A percentile compares a stretch with the other conserved stretches of the same genome.
Evolutionary conservation across 768 basidiomycete genomes (phyloP).

Genomic region (Psilocybe cyanescens): DNA sequence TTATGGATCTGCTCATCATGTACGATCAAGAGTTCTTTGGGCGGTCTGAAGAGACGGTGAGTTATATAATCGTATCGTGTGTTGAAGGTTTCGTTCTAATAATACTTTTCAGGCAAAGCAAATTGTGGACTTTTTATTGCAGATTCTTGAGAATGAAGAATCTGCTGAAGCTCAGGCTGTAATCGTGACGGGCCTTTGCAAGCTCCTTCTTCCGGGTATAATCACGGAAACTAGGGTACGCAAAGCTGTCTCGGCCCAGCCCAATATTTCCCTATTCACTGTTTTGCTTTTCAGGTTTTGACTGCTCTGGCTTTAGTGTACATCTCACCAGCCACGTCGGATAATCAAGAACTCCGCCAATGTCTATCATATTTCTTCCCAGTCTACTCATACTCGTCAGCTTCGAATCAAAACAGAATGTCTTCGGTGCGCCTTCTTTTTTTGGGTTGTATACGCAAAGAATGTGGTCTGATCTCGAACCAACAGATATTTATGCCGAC

Average conservation of each 20-base stretch:
- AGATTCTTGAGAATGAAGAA: constrained; percentile 65
- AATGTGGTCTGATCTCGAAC: neutral
- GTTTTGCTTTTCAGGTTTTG: constrained; percentile 33
- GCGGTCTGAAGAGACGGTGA: constrained; percentile 46
- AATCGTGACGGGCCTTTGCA: constrained; percentile 83
- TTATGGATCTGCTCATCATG: constrained; percentile 91
- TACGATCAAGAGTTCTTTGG: constrained; percentile 82
- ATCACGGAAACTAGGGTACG: constrained; percentile 76
- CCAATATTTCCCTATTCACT: neutral
- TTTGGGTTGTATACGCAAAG: neutral
- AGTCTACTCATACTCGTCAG: constrained; percentile 87
- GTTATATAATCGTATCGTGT: constrained; percentile 17
- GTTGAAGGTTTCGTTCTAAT: neutral
- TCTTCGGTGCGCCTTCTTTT: constrained; percentile 37
- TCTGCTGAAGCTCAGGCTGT: constrained; percentile 77
- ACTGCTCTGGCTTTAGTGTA: constrained; percentile 59
- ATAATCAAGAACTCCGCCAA: constrained; percentile 87
- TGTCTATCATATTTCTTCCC: constrained; percentile 97
- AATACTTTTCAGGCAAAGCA: constrained; percentile 34
- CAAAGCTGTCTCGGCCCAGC: neutral
- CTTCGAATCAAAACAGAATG: constrained; percentile 73
- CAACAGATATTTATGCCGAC: constrained; percentile 71
- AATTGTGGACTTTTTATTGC: constrained; percentile 50
- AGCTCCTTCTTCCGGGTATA: constrained; percentile 87
- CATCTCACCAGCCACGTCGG: constrained; percentile 82